Evolutionary conservation across 805 yeast species (phyloP), one percentile per base, ranked within the genome.

Genomic region (Metschnikowia chrysomelidarum): DNA sequence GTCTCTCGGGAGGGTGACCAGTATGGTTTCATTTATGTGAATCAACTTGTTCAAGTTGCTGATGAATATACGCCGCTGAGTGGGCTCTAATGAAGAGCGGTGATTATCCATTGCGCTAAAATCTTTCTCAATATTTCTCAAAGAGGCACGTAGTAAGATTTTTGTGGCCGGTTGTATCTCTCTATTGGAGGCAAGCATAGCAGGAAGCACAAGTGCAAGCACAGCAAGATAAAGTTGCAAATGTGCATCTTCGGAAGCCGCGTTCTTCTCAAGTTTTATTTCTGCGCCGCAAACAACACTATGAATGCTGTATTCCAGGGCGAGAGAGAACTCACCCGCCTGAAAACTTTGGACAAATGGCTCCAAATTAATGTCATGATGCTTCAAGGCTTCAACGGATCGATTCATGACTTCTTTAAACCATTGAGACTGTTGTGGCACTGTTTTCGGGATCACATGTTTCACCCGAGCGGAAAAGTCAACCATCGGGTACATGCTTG

Each of bases 351-450:
- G 6, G 7, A 28, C 7, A 4, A 28, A 4, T 2, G 21, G 32
- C 7, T 12, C 3, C 9, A 28, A 18, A 7, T 28, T 13, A 12
- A 28, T 10, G 14, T 28, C 21, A 18, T 17, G 24, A 8, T 10
- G 4, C 12, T 28, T 19, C 17, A 28, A 14, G 15, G 15, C 19
- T 5, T 20, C 18, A 3, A 28, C 18, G 7, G 32, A 28, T 7
- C n/a, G 12, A 7, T 12, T 3, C 16, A 28, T 19, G 7, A 12
- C 21, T 4, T 13, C 32, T 11, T 28, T 28, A 20, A 24, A 19
- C 32, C 32, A 28, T 13, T n/a, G n/a, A 11, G 32, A 20, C 18
- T 28, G 32, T 20, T 13, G 13, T n/a, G 32, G 32, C 5, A 28
- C 4, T 13, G 7, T 12, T 5, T 19, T 19, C 2, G 18, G 19